Percentiles rank a stretch among this genome's conserved stretches.
These are phyloP conservation scores for Pythium pyrilobum DNA, from an alignment of 352 stramenopile genomes.

Conservation along the genomic window DNA sequence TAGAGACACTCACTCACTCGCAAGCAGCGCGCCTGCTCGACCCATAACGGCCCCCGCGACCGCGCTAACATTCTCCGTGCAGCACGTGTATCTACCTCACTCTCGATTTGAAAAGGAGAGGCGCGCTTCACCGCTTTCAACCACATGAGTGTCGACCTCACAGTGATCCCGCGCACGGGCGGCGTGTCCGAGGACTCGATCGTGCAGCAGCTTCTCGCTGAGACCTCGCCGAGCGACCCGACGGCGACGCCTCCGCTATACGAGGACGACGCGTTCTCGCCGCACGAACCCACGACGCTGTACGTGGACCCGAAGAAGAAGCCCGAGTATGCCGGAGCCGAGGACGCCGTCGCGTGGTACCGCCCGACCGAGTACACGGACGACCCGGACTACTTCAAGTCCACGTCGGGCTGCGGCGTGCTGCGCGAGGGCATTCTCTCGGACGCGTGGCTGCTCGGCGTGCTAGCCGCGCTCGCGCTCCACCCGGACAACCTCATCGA, in stretches of 20 bases:
- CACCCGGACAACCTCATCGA: constrained; percentile 86
- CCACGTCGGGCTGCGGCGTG: constrained; percentile 45
- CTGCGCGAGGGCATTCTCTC: constrained; percentile 56
- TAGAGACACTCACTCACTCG: no score
- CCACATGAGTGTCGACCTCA: constrained; percentile 9
- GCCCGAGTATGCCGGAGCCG: constrained; percentile 44
- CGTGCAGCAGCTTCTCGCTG: constrained; percentile 24
- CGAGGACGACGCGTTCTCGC: constrained; percentile 54
- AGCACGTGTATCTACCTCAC: no score
- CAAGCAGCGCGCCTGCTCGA: no score
- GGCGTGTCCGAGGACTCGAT: constrained; percentile 40
- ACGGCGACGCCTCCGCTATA: constrained; percentile 22
- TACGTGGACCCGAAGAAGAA: constrained; percentile 53
- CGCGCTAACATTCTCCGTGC: no score
- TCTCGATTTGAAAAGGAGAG: no score
- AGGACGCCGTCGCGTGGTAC: constrained; percentile 46
- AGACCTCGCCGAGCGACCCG: not conserved
- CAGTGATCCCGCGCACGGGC: constrained; percentile 10
- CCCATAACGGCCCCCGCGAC: no score
- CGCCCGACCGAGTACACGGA: constrained; percentile 65
- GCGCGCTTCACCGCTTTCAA: no score
- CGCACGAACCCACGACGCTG: constrained; percentile 34
- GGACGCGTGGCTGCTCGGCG: constrained; percentile 84
- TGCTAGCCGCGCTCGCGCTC: constrained; percentile 74
- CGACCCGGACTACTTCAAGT: constrained; percentile 86